Conservation (phyloP, 2,329 filamentous ascomycete species). For the Geosmithia flava region DNA sequence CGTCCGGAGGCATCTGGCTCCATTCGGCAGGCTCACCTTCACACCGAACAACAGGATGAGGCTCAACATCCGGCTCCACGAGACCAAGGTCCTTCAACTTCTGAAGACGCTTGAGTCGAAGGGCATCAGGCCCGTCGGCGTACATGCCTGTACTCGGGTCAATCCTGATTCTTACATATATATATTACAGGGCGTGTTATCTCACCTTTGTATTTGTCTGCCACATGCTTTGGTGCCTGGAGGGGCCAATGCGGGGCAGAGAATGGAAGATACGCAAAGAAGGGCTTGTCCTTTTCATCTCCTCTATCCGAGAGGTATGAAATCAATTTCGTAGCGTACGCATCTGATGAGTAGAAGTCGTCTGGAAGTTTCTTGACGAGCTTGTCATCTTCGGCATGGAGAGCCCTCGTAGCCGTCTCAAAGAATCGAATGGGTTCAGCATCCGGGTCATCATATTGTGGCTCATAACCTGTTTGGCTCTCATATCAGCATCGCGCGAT, state of each 20-base stretch:
- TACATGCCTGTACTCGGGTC: no score
- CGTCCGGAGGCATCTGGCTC: constrained; percentile 29
- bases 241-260: constrained; percentile 53
- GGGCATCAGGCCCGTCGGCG: constrained; percentile 44
- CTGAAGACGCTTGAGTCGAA: constrained; percentile 38
- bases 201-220: constrained; percentile 43
- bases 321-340: constrained; percentile 38
- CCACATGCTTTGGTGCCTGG: constrained; percentile 45
- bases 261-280: constrained; percentile 50
- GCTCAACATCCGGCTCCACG: constrained; percentile 33
- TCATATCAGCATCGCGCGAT: no score
- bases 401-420: constrained; percentile 5
- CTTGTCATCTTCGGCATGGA: constrained; percentile 22
- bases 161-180: no score
- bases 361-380: constrained; percentile 30
- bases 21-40: constrained; percentile 33
- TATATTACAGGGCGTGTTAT: no score
- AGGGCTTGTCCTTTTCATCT: constrained; percentile 23
- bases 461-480: no score
- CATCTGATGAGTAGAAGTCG: constrained; percentile 39
- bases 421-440: constrained; percentile 19
- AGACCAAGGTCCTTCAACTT: constrained; percentile 45
- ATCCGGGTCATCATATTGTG: no score
- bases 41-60: constrained; percentile 32
- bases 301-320: constrained; percentile 38